Evolutionary conservation across 257 asterid genomes (phyloP).

Genomic region (Primulina tabacum): DNA sequence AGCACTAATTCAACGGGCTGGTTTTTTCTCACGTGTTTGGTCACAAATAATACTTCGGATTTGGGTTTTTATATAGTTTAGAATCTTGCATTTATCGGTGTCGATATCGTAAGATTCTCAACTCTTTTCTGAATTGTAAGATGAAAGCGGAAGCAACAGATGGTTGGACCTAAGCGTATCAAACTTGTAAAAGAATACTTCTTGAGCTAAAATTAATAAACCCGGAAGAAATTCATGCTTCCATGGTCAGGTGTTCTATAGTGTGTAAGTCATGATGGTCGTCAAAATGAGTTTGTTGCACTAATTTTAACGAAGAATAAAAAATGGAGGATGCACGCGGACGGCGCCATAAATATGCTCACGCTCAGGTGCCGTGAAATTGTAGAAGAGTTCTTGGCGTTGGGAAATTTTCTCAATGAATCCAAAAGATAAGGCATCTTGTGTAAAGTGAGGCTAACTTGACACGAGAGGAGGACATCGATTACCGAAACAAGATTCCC

Average conservation of each 20-base stretch:
- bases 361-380: background rate
- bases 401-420: background rate
- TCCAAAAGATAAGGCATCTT: conserved; percentile 21
- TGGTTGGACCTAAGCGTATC: background rate
- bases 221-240: too few relatives aligned
- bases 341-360: background rate
- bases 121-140: background rate
- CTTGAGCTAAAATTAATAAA: background rate
- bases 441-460: conserved; percentile 21
- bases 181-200: conserved; percentile 1
- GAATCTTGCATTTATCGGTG: background rate
- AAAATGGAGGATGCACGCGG: background rate
- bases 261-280: too few relatives aligned
- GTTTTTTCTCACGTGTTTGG: too few relatives aligned
- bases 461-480: conserved; percentile 37
- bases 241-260: too few relatives aligned
- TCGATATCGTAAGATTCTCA: background rate
- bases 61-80: background rate
- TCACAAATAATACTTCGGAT: background rate
- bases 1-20: background rate
- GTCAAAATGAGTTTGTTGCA: background rate
- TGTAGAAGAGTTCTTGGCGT: background rate
- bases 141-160: background rate
- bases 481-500: conserved; percentile 33
- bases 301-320: background rate